These are phyloP conservation scores for Oldenlandia corymbosa DNA, from an alignment of 257 asterid genomes.

Conservation along the genomic window DNA sequence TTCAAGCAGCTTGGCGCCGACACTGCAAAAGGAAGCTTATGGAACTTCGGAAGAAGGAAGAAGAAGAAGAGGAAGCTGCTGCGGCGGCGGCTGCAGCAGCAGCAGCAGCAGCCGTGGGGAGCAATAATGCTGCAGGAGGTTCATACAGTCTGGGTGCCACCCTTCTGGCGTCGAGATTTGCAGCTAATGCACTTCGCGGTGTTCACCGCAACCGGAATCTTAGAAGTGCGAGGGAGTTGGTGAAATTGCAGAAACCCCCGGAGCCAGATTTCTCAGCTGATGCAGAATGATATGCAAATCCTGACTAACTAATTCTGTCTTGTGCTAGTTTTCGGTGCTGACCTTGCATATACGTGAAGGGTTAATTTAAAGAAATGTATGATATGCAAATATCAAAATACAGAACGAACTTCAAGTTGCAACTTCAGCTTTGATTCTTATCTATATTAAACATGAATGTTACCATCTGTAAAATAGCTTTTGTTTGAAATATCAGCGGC, in stretches of 20 bases:
- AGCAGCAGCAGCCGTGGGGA: constrained; percentile 28
- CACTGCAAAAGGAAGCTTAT: constrained; percentile 68
- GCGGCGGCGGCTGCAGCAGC: constrained; percentile 30
- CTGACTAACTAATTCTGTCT: constrained; percentile 11
- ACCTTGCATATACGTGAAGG: constrained; percentile 20
- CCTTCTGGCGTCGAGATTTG: constrained; percentile 73
- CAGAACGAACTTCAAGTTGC: not conserved
- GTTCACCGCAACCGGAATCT: constrained; percentile 87
- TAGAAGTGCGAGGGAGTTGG: constrained; percentile 75
- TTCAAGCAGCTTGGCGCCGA: constrained; percentile 97
- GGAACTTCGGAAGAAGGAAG: constrained; percentile 70
- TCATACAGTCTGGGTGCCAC: constrained; percentile 79
- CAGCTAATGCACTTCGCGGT: constrained; percentile 81
- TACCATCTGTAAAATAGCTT: not conserved
- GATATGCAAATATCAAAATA: constrained; percentile 14
- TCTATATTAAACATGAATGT: no score
- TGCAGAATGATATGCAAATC: constrained; percentile 43
- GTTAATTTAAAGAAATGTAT: constrained; percentile 25
- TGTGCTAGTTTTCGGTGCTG: constrained; percentile 5
- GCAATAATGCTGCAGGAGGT: constrained; percentile 35
- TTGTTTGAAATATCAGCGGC: no score
- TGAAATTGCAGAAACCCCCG: constrained; percentile 79
- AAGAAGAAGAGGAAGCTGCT: constrained; percentile 50
- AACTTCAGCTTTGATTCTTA: constrained; percentile 9
- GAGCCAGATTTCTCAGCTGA: constrained; percentile 93